Percentiles rank a stretch among this genome's conserved stretches.
Conservation (phyloP, 148 eudicot species). For the Salicornia ramosissima region DNA sequence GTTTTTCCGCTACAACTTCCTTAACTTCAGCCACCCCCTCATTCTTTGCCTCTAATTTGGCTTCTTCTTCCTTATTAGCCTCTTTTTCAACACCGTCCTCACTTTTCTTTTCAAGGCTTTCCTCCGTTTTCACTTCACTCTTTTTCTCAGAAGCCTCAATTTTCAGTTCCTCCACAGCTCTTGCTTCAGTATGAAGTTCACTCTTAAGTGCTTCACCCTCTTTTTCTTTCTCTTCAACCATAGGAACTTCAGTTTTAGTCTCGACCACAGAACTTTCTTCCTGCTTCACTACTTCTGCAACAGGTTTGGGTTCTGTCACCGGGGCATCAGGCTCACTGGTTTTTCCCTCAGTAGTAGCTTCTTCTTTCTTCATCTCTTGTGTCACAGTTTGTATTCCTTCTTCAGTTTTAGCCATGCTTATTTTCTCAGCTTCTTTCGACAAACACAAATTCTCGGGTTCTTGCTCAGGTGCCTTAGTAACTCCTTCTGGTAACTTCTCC, state of each 20-base stretch:
- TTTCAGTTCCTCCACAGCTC: constrained; percentile 15
- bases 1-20: constrained; percentile 3
- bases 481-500: constrained; percentile 28
- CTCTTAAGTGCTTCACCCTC: constrained; percentile 11
- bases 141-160: constrained; percentile 26
- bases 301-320: constrained; percentile 12
- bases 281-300: constrained; percentile 19
- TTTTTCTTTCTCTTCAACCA: not conserved
- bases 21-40: not conserved
- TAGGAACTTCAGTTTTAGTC: constrained; percentile 6
- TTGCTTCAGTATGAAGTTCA: constrained; percentile 1
- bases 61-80: not conserved
- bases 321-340: constrained; percentile 11
- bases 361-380: constrained; percentile 25
- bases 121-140: constrained; percentile 24
- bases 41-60: constrained; percentile 2
- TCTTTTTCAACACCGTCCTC: not conserved
- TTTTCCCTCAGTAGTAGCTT: constrained; percentile 19
- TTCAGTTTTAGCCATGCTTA: constrained; percentile 31
- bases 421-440: constrained; percentile 18
- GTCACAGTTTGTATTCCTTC: constrained; percentile 20
- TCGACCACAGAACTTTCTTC: constrained; percentile 8
- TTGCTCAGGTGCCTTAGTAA: constrained; percentile 15
- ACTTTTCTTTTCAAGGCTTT: constrained; percentile 1
- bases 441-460: constrained; percentile 11